A percentile compares a stretch with the other conserved stretches of the same genome.
These are phyloP conservation scores for Phytophthora chlamydospora DNA, from an alignment of 352 stramenopile genomes.

Conservation along the genomic window DNA sequence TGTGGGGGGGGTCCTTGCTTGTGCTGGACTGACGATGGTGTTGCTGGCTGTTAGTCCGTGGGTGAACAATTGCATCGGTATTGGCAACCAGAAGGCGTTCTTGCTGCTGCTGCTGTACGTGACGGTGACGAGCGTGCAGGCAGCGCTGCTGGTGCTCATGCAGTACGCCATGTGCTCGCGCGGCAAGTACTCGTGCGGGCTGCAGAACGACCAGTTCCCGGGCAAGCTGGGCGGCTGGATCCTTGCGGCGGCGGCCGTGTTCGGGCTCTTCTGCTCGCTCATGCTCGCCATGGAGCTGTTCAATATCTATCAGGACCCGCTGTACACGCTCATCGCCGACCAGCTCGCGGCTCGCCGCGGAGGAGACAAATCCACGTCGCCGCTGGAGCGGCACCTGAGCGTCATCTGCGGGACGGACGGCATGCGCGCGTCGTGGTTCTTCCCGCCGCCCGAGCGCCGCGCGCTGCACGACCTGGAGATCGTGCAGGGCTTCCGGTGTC, in stretches of 20 bases:
- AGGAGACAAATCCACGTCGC: constrained; percentile 67
- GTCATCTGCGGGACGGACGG: constrained; percentile 80
- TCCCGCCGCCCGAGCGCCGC: constrained; percentile 53
- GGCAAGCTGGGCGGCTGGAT: constrained; percentile 72
- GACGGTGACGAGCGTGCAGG: constrained; percentile 60
- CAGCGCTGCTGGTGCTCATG: constrained; percentile 52
- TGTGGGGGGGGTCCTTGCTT: neutral
- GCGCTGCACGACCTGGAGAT: constrained; percentile 67
- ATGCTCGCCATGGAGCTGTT: constrained; percentile 86
- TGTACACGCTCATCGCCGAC: constrained; percentile 60
- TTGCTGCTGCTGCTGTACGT: constrained; percentile 85
- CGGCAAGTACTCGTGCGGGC: constrained; percentile 56
- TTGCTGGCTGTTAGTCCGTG: constrained; percentile 57
- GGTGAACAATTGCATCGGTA: constrained; percentile 89
- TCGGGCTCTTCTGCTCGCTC: constrained; percentile 75
- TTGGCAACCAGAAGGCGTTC: constrained; percentile 85
- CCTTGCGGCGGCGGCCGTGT: constrained; percentile 67
- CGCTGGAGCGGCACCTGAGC: constrained; percentile 69
- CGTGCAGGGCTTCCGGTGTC: constrained; percentile 55
- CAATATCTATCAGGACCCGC: constrained; percentile 69
- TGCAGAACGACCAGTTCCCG: constrained; percentile 63
- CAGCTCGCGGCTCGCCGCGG: constrained; percentile 57
- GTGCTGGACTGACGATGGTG: constrained; percentile 6
- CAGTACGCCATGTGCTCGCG: constrained; percentile 57
- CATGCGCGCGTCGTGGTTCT: constrained; percentile 67